These are phyloP conservation scores for Phycomyces nitens DNA, from an alignment of 192 early-diverging fungal species.

Conservation along the genomic window DNA sequence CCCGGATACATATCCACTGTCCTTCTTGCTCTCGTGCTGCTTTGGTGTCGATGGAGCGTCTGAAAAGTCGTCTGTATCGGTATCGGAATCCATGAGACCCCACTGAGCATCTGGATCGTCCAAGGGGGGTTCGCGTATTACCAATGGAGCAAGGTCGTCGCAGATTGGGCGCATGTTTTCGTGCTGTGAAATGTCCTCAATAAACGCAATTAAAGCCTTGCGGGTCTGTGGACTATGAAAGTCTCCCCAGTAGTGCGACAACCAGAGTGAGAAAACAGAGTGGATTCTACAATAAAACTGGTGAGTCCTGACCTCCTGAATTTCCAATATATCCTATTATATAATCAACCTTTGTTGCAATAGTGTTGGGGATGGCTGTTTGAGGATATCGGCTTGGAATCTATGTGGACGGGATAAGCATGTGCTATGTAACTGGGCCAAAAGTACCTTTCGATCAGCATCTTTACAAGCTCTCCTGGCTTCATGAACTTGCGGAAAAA, in stretches of 20 bases:
- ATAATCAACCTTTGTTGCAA: conserved; percentile 21
- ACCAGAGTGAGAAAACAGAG: conserved; percentile 27
- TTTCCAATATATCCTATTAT: not conserved
- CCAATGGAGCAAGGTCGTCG: conserved; percentile 25
- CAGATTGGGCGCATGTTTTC: conserved; percentile 16
- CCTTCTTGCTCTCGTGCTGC: conserved; percentile 18
- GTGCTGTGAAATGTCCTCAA: conserved; percentile 18
- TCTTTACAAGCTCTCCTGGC: conserved; percentile 26
- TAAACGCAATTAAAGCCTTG: conserved; percentile 14
- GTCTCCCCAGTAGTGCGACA: conserved; percentile 37
- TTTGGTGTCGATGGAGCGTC: conserved; percentile 7
- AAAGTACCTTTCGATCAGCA: conserved; percentile 26
- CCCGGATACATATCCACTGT: conserved; percentile 22
- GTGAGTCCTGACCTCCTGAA: not conserved
- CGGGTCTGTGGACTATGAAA: conserved; percentile 23
- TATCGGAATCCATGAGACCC: conserved; percentile 9
- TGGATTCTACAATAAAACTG: conserved; percentile 26
- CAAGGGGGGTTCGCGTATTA: conserved; percentile 18
- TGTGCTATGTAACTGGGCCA: not conserved
- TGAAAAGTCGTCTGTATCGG: conserved; percentile 12
- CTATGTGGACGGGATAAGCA: not conserved
- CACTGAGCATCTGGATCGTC: conserved; percentile 22
- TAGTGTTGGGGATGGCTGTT: conserved; percentile 9
- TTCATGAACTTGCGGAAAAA: conserved; percentile 37
- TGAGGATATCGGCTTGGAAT: conserved; percentile 10